Percentiles rank a stretch among this genome's conserved stretches.
Conservation (phyloP, 495 filamentous ascomycete species). For the Xylaria longipes region DNA sequence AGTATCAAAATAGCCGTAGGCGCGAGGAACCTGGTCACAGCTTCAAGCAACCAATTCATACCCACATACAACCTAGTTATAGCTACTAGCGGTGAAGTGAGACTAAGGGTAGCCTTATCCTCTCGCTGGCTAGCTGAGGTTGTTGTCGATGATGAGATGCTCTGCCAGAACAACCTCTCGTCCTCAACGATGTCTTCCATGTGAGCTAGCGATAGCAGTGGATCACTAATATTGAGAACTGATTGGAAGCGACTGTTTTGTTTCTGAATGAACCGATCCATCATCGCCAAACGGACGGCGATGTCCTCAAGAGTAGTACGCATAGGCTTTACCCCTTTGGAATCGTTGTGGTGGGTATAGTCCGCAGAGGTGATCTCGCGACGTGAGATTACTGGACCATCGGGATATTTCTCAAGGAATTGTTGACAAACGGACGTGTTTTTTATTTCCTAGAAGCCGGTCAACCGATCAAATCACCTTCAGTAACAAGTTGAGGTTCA, state of each 20-base stretch:
- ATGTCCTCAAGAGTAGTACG: neutral
- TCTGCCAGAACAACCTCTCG: neutral
- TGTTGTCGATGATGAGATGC: neutral
- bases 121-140: neutral
- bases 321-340: neutral
- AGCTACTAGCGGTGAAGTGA: no score
- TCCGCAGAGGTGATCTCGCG: neutral
- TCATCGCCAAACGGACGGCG: neutral
- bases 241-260: slow-evolving; percentile 9
- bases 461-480: neutral
- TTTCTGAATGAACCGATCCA: slow-evolving; percentile 4
- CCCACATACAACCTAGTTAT: no score
- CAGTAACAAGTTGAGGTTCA: neutral
- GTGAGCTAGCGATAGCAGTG: neutral
- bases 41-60: neutral
- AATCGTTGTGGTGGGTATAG: neutral
- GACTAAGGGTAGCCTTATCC: neutral
- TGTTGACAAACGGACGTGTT: slow-evolving; percentile 18
- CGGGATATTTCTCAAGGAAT: slow-evolving; percentile 11
- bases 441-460: neutral
- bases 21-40: neutral
- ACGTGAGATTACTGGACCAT: neutral
- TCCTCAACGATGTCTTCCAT: neutral
- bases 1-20: neutral
- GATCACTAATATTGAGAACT: neutral